phyloP scores from a whole-genome alignment of 2,329 filamentous ascomycete species.

The Calonectria pteridis region DNA sequence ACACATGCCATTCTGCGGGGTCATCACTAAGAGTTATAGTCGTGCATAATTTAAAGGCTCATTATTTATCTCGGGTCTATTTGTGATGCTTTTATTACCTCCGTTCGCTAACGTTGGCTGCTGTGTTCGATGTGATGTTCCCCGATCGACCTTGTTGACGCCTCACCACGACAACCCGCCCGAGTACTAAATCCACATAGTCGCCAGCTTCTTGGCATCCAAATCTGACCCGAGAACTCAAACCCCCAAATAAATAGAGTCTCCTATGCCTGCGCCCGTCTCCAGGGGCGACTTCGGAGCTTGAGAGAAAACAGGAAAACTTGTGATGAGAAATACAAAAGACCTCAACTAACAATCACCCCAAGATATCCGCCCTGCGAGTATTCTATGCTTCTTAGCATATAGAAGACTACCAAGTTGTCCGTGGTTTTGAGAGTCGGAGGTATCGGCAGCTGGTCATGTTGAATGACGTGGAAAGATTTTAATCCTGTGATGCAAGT shows the following conservation, averaged over 20 bases:
- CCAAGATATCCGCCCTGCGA: background rate
- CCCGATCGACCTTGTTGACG: background rate
- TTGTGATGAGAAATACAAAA: background rate
- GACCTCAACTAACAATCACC: background rate
- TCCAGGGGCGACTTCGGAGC: background rate
- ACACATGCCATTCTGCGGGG: background rate
- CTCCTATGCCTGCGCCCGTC: background rate
- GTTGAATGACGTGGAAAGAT: background rate
- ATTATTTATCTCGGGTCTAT: background rate
- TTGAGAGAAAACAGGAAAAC: background rate
- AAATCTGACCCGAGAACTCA: background rate
- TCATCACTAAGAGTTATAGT: background rate
- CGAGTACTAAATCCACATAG: background rate
- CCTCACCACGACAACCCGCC: background rate
- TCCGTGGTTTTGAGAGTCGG: background rate
- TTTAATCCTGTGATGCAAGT: background rate
- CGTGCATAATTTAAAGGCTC: background rate
- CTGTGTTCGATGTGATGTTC: background rate
- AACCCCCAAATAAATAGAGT: background rate
- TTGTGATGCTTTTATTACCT: background rate
- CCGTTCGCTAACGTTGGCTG: background rate
- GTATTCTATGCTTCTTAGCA: background rate
- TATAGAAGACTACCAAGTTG: background rate
- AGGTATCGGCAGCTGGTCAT: background rate
- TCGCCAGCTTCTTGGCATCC: background rate